Conservation (phyloP, 495 filamentous ascomycete species). For the Cetradonia linearis region DNA sequence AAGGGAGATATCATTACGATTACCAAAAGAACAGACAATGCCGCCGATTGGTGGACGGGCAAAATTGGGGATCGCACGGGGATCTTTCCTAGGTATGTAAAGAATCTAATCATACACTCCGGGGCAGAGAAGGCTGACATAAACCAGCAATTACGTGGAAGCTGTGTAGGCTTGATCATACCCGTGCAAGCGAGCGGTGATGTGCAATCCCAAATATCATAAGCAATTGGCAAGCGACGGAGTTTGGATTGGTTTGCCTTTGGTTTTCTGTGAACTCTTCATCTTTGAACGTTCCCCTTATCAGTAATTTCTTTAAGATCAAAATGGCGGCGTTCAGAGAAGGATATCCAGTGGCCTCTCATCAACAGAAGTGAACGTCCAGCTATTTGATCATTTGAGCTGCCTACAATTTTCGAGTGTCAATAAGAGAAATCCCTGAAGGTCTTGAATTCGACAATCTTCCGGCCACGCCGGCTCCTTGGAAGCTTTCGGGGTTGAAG, state of each 20-base stretch:
- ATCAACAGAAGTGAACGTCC: neutral
- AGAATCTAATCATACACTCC: neutral
- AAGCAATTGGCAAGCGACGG: conserved; percentile 16
- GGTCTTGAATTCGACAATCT: no score
- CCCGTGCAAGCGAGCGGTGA: neutral
- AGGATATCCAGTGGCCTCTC: neutral
- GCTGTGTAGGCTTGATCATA: conserved; percentile 13
- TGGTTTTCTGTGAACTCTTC: neutral
- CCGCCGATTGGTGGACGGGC: conserved; percentile 82
- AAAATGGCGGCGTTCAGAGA: neutral
- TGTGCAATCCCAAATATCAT: conserved; percentile 1
- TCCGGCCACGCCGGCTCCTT: no score
- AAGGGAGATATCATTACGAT: conserved; percentile 98
- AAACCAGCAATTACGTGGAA: conserved; percentile 25
- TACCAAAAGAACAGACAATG: conserved; percentile 85
- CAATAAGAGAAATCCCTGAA: neutral
- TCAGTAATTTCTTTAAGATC: no score
- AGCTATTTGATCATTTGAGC: neutral
- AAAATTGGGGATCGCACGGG: conserved; percentile 53
- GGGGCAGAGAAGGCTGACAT: neutral
- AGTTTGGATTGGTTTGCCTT: conserved; percentile 2
- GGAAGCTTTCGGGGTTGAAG: no score
- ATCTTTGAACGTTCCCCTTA: neutral
- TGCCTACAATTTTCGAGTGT: neutral
- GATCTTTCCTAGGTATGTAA: conserved; percentile 44